Evolutionary conservation across 805 yeast genomes (phyloP), one percentile per base, ranked within the genome.

Genomic region (Isabelozyma gotoi): DNA sequence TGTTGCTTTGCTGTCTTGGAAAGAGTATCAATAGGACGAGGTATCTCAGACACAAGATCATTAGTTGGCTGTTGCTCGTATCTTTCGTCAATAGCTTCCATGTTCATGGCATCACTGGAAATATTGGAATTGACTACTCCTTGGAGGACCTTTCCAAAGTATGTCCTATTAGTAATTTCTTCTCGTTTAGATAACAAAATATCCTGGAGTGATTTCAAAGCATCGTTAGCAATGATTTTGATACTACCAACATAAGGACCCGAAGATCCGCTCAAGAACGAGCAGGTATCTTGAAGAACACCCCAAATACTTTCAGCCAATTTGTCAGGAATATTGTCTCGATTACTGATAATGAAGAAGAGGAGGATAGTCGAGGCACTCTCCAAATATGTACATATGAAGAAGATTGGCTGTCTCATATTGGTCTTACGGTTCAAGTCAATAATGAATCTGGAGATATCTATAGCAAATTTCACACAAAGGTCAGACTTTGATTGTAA

Each of bases 351-450:
- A 5, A 53, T 45, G 33, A 46, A 51, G 35, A 55, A 53, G 19
- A 55, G 38, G 5, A 53, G 44, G 11, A 55, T 46, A 3, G 56
- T 51, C 16, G 49, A 53, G 7, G 59, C 46, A 40, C 52, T 47
- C 36, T 55, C 59, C 16, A 55, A 29, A 31, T 55, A 55, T 12
- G 56, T 55, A 36, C 55, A 43, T 14, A 55, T 51, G 44, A 53
- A 51, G 10, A 51, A 43, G 10, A 53, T 50, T 7, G 58, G 58
- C 24, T 53, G 57, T 12, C 42, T 33, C 53, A 55, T 45, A 18
- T 42, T 45, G 3, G 48, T 45, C 35, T 45, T 46, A 18, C 44
- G 46, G 34, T 55, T 56, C 21, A 53, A 39, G 12, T 43, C 45
- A 24, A 54, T 52, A 5, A 54, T 49, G 38, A 49, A 53, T 10